Evolutionary conservation across 305 asterid genomes (phyloP).

Genomic region (Fraxinus ornus): DNA sequence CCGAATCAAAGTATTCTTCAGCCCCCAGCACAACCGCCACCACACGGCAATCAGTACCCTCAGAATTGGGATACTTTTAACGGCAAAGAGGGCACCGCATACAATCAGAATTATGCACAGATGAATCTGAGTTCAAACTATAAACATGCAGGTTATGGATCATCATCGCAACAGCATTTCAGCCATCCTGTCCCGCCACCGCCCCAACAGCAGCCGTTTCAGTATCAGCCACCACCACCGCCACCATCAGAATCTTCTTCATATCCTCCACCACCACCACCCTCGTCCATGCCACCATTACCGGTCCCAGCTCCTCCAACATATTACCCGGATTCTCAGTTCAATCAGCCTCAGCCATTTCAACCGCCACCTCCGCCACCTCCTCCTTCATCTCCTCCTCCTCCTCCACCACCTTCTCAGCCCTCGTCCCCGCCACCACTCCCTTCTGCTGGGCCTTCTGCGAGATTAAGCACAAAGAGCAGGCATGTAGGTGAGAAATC

Average conservation of each 20-base stretch:
- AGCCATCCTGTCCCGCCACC: conserved; percentile 52
- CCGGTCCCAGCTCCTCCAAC: conserved; percentile 40
- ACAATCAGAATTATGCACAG: conserved; percentile 50
- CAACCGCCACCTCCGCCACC: conserved; percentile 72
- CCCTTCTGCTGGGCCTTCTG: conserved; percentile 53
- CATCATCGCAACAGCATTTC: conserved; percentile 42
- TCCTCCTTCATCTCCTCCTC: conserved; percentile 71
- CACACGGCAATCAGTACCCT: conserved; percentile 58
- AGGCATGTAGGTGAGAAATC: conserved; percentile 36
- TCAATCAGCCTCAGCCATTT: conserved; percentile 56
- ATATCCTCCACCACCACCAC: conserved; percentile 47
- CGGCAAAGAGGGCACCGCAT: conserved; percentile 35
- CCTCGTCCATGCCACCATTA: conserved; percentile 30
- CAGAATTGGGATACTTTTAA: conserved; percentile 71
- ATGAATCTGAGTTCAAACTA: conserved; percentile 47
- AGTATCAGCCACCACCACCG: conserved; percentile 65
- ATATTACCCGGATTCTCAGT: conserved; percentile 48
- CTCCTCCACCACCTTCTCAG: conserved; percentile 68
- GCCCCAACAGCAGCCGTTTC: conserved; percentile 57
- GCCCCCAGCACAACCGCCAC: conserved; percentile 51
- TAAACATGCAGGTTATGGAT: conserved; percentile 43
- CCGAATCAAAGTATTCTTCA: conserved; percentile 56
- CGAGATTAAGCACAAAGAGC: conserved; percentile 42
- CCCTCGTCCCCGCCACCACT: conserved; percentile 71
- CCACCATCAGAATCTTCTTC: conserved; percentile 71